A percentile compares a stretch with the other conserved stretches of the same genome.
Evolutionary conservation across 768 basidiomycete species (phyloP).

Genomic region (Clavaria fumosa): DNA sequence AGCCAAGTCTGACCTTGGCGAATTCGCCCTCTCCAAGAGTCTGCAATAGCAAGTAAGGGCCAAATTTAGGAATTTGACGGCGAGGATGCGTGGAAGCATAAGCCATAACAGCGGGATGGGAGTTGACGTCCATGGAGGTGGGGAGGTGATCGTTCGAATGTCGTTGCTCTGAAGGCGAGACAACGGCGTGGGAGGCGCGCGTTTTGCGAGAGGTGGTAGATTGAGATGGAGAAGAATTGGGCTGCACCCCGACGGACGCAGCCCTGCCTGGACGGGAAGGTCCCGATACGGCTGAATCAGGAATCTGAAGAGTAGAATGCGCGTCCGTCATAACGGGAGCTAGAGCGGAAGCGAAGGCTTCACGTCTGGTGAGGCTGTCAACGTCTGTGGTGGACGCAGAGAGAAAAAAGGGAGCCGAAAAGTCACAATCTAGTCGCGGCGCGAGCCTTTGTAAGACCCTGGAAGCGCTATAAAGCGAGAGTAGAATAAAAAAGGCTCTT

Average conservation of each 20-base stretch:
- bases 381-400: too few species aligned
- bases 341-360: conserved; percentile 1
- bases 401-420: too few species aligned
- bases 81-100: conserved; percentile 71
- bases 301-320: conserved; percentile 8
- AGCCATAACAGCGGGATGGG: conserved; percentile 74
- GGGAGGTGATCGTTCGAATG: conserved; percentile 21
- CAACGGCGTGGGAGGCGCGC: conserved; percentile 62
- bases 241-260: conserved; percentile 41
- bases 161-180: conserved; percentile 29
- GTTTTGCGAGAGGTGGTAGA: conserved; percentile 29
- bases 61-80: conserved; percentile 84
- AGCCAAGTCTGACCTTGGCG: conserved; percentile 95
- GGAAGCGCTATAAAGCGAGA: too few species aligned
- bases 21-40: conserved; percentile 98
- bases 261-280: conserved; percentile 25
- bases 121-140: conserved; percentile 57
- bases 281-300: conserved; percentile 3
- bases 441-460: too few species aligned
- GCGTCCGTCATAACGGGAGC: conserved; percentile 2
- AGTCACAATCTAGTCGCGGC: too few species aligned
- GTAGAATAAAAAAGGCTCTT: too few species aligned
- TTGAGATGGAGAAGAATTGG: conserved; percentile 27
- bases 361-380: too few species aligned
- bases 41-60: conserved; percentile 88